Conservation (phyloP, 1,139 yeast species). For the Pichiaceae sp. region DNA sequence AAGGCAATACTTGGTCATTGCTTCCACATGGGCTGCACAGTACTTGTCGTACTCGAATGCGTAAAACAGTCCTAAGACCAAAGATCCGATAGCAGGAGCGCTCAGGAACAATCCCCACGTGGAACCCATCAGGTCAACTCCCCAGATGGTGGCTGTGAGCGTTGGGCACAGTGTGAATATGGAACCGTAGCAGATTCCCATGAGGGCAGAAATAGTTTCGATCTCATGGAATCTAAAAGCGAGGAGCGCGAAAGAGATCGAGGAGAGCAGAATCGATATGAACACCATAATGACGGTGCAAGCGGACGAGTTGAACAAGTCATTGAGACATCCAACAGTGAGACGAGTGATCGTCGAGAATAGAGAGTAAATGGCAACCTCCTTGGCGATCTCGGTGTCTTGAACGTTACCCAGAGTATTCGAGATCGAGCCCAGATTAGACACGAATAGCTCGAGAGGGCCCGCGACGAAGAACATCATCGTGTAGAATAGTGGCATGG, state of each 20-base stretch:
- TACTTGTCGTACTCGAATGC: slow-evolving; percentile 54
- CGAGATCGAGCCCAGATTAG: slow-evolving; percentile 70
- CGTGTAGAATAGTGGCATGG: slow-evolving; percentile 56
- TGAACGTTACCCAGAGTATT: slow-evolving; percentile 16
- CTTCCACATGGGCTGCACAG: slow-evolving; percentile 19
- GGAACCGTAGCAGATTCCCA: slow-evolving; percentile 77
- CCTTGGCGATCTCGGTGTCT: slow-evolving; percentile 27
- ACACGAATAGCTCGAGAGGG: slow-evolving; percentile 80
- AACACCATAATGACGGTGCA: slow-evolving; percentile 28
- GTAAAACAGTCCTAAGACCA: slow-evolving; percentile 61
- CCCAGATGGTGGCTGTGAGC: slow-evolving; percentile 78
- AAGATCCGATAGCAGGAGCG: slow-evolving; percentile 85
- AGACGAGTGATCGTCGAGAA: slow-evolving; percentile 60
- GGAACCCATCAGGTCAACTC: slow-evolving; percentile 81
- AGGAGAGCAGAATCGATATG: slow-evolving; percentile 33
- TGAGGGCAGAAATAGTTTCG: slow-evolving; percentile 38
- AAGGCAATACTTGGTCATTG: slow-evolving; percentile 21
- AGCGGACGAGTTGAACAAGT: slow-evolving; percentile 30
- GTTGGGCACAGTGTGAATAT: slow-evolving; percentile 82
- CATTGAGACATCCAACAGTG: slow-evolving; percentile 58
- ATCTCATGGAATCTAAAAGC: slow-evolving; percentile 18
- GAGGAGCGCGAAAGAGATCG: slow-evolving; percentile 30
- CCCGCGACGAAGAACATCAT: slow-evolving; percentile 70
- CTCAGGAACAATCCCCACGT: slow-evolving; percentile 89
- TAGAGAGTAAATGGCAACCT: slow-evolving; percentile 46